Conservation (phyloP, 208 protist genomes). For the Trypanosoma scelopori region DNA sequence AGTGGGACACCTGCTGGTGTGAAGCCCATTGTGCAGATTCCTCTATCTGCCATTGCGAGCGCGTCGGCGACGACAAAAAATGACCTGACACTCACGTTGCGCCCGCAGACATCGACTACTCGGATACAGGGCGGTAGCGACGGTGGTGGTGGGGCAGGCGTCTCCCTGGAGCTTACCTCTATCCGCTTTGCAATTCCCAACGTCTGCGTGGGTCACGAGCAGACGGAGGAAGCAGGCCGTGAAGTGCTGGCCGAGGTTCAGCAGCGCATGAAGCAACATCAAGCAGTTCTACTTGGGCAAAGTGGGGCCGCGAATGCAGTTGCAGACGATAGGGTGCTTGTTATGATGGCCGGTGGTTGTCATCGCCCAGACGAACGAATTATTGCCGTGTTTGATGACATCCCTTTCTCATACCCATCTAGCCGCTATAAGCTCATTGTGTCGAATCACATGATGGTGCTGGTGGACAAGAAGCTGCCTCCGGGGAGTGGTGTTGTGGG, state of each 20-base stretch:
- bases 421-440: slow-evolving; percentile 83
- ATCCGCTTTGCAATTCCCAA: slow-evolving; percentile 85
- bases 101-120: slow-evolving; percentile 34
- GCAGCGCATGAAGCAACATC: slow-evolving; percentile 53
- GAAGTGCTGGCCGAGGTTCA: slow-evolving; percentile 64
- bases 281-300: slow-evolving; percentile 41
- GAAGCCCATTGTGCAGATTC: slow-evolving; percentile 61
- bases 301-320: background rate
- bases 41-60: slow-evolving; percentile 63
- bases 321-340: slow-evolving; percentile 41
- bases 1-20: slow-evolving; percentile 37
- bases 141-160: background rate
- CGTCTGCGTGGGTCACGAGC: slow-evolving; percentile 79
- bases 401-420: slow-evolving; percentile 71
- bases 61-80: slow-evolving; percentile 80
- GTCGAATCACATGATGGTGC: slow-evolving; percentile 75
- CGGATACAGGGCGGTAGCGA: slow-evolving; percentile 8
- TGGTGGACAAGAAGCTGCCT: slow-evolving; percentile 75
- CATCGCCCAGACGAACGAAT: slow-evolving; percentile 58
- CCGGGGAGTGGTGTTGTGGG: slow-evolving; percentile 29
- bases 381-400: slow-evolving; percentile 77
- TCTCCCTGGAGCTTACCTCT: slow-evolving; percentile 61
- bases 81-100: slow-evolving; percentile 68
- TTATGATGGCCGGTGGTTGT: slow-evolving; percentile 44
- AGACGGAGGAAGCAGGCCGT: slow-evolving; percentile 81